Conservation (phyloP, 2,329 filamentous ascomycete genomes). For the Penicillium olsonii region DNA sequence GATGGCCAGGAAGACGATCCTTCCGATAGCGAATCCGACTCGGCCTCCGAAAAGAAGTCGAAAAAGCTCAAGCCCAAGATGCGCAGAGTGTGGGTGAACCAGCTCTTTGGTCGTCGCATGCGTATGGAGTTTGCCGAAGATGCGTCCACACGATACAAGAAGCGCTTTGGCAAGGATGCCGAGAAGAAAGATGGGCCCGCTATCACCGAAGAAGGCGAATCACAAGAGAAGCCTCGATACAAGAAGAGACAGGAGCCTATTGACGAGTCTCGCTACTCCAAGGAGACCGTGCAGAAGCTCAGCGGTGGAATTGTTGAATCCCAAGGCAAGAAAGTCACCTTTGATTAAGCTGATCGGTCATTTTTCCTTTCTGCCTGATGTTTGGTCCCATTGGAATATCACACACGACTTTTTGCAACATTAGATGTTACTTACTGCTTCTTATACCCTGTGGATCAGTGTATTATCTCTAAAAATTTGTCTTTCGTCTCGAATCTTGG, state of each 20-base stretch:
- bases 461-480: background rate
- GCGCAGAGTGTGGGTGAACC: conserved; percentile 77
- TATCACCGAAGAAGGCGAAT: conserved; percentile 25
- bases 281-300: conserved; percentile 62
- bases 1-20: conserved; percentile 54
- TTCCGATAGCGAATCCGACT: conserved; percentile 40
- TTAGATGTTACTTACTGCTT: background rate
- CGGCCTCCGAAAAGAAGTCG: conserved; percentile 31
- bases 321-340: conserved; percentile 78
- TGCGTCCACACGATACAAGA: conserved; percentile 84
- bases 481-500: too few species aligned
- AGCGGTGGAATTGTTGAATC: conserved; percentile 78
- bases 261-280: conserved; percentile 49
- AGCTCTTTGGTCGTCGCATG: conserved; percentile 74
- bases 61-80: conserved; percentile 47
- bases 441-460: background rate
- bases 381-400: background rate
- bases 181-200: conserved; percentile 35
- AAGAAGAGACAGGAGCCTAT: conserved; percentile 29
- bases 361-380: background rate
- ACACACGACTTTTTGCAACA: background rate
- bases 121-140: conserved; percentile 95
- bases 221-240: conserved; percentile 25
- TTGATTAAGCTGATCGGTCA: conserved; percentile 58
- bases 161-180: conserved; percentile 80